These are phyloP conservation scores for Tarenaya hassleriana DNA, from an alignment of 345 rosid genomes.

Conservation along the genomic window DNA sequence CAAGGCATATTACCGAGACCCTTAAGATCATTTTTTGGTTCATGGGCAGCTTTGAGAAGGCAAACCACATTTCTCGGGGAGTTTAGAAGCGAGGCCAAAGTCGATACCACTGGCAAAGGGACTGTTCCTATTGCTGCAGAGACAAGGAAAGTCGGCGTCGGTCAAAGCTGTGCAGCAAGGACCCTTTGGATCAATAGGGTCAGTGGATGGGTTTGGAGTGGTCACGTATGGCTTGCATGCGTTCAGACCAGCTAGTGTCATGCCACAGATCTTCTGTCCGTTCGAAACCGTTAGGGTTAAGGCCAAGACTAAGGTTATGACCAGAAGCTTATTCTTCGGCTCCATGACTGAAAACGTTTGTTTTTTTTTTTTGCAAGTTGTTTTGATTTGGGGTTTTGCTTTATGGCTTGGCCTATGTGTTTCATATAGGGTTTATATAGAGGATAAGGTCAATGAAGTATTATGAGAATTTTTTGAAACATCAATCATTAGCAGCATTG, in stretches of 20 bases:
- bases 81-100: constrained; percentile 36
- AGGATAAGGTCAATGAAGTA: constrained; percentile 12
- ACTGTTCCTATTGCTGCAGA: constrained; percentile 37
- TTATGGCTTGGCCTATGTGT: not conserved
- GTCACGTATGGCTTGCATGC: constrained; percentile 45
- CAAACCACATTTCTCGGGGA: constrained; percentile 40
- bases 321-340: constrained; percentile 30
- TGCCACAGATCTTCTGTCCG: constrained; percentile 32
- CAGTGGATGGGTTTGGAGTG: constrained; percentile 30
- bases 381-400: not conserved
- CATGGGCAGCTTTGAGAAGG: constrained; percentile 20
- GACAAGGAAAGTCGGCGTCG: constrained; percentile 41
- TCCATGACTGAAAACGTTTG: constrained; percentile 27
- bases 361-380: constrained; percentile 8
- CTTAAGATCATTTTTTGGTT: too few species aligned
- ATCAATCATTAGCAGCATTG: too few species aligned
- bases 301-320: constrained; percentile 36
- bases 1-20: too few species aligned
- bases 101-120: constrained; percentile 29
- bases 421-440: constrained; percentile 28
- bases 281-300: constrained; percentile 28
- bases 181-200: constrained; percentile 24
- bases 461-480: too few species aligned
- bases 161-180: constrained; percentile 44
- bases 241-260: constrained; percentile 32